These are phyloP conservation scores for Suhomyces chickasaworum DNA, from an alignment of 1,139 yeast genomes.

Conservation along the genomic window DNA sequence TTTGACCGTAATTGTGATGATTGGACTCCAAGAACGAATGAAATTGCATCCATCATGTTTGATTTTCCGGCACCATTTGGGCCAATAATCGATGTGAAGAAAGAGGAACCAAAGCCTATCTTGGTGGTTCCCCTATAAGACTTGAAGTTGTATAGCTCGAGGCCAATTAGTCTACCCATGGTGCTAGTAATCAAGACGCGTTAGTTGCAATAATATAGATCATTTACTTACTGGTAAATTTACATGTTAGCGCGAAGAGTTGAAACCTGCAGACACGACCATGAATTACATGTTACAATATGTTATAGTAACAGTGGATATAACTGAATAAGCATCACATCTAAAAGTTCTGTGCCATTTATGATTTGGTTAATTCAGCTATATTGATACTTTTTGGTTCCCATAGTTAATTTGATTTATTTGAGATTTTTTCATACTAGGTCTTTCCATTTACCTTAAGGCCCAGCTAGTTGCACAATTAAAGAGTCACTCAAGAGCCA, in stretches of 20 bases:
- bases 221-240: background rate
- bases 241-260: background rate
- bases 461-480: no score
- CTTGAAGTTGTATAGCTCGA: constrained; percentile 84
- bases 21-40: constrained; percentile 88
- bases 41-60: constrained; percentile 97
- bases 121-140: constrained; percentile 78
- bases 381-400: no score
- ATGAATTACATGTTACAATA: background rate
- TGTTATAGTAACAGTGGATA: no score
- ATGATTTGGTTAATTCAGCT: no score
- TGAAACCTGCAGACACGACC: background rate
- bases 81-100: constrained; percentile 90
- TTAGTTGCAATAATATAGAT: background rate
- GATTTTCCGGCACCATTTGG: constrained; percentile 99
- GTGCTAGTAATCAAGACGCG: background rate
- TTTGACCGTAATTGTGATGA: constrained; percentile 77
- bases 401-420: no score
- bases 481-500: no score
- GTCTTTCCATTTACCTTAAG: no score
- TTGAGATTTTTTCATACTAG: no score
- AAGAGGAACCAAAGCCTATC: constrained; percentile 80
- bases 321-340: no score
- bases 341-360: no score
- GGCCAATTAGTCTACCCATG: constrained; percentile 78